phyloP scores from a whole-genome alignment of 495 filamentous ascomycete genomes.

The Bryoglossum gracile region DNA sequence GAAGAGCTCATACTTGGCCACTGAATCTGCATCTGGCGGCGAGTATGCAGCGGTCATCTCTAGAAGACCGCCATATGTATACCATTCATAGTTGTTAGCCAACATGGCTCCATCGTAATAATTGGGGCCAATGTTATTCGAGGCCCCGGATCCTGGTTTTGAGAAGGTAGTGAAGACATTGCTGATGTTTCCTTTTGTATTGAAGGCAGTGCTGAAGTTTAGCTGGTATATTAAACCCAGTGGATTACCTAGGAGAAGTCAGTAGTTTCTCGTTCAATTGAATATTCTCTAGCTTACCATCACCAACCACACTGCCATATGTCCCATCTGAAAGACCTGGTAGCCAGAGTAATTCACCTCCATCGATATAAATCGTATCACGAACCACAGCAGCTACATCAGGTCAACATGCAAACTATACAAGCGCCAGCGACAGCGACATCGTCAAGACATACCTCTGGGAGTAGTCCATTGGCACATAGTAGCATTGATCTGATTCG shows the following conservation, averaged over 20 bases:
- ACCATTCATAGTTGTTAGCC: slow-evolving; percentile 55
- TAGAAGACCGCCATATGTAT: slow-evolving; percentile 42
- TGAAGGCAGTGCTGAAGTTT: slow-evolving; percentile 53
- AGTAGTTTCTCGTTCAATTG: background rate
- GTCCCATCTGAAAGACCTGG: slow-evolving; percentile 36
- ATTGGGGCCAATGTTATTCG: slow-evolving; percentile 52
- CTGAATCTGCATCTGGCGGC: slow-evolving; percentile 30
- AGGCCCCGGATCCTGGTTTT: slow-evolving; percentile 35
- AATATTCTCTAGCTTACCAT: slow-evolving; percentile 30
- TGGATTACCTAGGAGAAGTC: slow-evolving; percentile 32
- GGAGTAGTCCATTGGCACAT: slow-evolving; percentile 51
- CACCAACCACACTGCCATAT: slow-evolving; percentile 7
- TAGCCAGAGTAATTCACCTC: slow-evolving; percentile 47
- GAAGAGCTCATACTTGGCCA: slow-evolving; percentile 45
- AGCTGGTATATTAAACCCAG: slow-evolving; percentile 44
- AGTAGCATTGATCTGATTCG: slow-evolving; percentile 41
- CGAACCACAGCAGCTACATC: slow-evolving; percentile 46
- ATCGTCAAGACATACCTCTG: slow-evolving; percentile 35
- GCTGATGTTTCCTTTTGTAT: slow-evolving; percentile 45
- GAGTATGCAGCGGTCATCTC: slow-evolving; percentile 13
- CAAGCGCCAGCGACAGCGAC: background rate
- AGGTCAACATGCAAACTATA: background rate
- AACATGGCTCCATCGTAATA: slow-evolving; percentile 59
- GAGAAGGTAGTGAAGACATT: slow-evolving; percentile 39
- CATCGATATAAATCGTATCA: slow-evolving; percentile 64